These are phyloP conservation scores for Elsinoe batatas DNA, from an alignment of 2,329 filamentous ascomycete species.

Conservation along the genomic window DNA sequence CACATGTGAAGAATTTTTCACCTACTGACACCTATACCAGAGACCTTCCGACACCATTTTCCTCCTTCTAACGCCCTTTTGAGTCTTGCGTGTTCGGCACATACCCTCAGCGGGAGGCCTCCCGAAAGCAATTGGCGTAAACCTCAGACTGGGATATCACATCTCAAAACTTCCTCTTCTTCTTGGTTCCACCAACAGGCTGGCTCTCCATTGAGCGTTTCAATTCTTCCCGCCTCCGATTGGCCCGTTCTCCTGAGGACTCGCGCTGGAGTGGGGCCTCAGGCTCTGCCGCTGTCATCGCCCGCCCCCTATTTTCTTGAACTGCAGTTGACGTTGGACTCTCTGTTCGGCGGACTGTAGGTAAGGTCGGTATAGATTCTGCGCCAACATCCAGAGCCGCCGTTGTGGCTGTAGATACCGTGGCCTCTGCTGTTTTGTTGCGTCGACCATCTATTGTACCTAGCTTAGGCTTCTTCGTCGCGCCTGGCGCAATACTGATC, in stretches of 20 bases:
- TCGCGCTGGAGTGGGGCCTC: constrained; percentile 19
- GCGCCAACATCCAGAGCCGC: not conserved
- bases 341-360: too few species aligned
- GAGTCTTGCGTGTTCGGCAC: too few species aligned
- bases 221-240: constrained; percentile 46
- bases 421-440: constrained; percentile 13
- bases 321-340: not conserved
- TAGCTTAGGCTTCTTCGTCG: constrained; percentile 16
- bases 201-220: constrained; percentile 44
- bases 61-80: too few species aligned
- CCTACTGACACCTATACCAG: too few species aligned
- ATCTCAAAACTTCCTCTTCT: constrained; percentile 46
- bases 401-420: not conserved
- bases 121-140: too few species aligned
- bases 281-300: not conserved
- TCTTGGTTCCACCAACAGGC: constrained; percentile 44
- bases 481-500: not conserved
- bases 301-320: not conserved
- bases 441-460: constrained; percentile 18
- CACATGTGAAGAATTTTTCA: too few species aligned
- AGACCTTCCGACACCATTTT: too few species aligned
- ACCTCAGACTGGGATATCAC: not conserved
- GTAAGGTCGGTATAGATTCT: not conserved
- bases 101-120: too few species aligned
- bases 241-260: constrained; percentile 44